Conservation (phyloP, 2,329 filamentous ascomycete genomes). For the Trichophyton schoenleinii region DNA sequence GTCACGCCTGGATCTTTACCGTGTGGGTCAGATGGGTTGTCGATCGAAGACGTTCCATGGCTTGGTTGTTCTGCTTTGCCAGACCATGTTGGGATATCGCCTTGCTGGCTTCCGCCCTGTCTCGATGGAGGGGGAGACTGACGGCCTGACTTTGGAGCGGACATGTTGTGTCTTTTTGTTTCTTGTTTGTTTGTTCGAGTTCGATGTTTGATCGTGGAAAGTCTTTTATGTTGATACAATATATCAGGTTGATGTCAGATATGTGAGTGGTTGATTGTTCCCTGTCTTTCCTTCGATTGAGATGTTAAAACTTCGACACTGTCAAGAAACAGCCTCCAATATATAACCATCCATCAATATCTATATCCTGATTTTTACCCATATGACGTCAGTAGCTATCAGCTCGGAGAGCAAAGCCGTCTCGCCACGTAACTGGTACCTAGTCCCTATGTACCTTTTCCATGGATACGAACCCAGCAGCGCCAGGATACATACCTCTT, state of each 20-base stretch:
- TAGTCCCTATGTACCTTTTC: background rate
- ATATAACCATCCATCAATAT: background rate
- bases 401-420: background rate
- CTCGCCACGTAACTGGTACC: background rate
- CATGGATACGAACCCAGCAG: background rate
- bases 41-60: conserved; percentile 19
- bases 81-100: conserved; percentile 37
- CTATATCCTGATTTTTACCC: background rate
- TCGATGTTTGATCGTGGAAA: background rate
- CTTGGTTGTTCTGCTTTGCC: conserved; percentile 29
- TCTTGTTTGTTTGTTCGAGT: too few relatives aligned
- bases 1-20: conserved; percentile 13
- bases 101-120: conserved; percentile 53
- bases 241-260: background rate
- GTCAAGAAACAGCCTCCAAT: background rate
- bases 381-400: background rate
- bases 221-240: background rate
- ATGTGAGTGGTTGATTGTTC: too few relatives aligned
- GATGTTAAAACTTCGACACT: too few relatives aligned
- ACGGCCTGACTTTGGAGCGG: conserved; percentile 51
- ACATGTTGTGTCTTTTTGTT: conserved; percentile 42
- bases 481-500: background rate
- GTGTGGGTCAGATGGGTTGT: conserved; percentile 35
- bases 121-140: conserved; percentile 64
- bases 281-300: too few relatives aligned